These are phyloP conservation scores for Ophiostoma sp. DNA, from an alignment of 2,329 filamentous ascomycete species.

Conservation along the genomic window DNA sequence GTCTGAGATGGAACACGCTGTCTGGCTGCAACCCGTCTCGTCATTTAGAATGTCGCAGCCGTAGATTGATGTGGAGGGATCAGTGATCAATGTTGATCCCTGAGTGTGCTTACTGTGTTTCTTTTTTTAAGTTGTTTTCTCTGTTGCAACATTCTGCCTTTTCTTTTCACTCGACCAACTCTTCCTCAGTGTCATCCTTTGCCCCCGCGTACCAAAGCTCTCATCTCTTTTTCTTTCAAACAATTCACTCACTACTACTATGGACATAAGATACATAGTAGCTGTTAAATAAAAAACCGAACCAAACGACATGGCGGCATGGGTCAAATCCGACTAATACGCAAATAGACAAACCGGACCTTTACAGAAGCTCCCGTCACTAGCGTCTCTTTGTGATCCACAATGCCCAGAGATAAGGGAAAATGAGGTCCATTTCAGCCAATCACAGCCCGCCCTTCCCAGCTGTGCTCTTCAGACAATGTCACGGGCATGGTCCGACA, in stretches of 20 bases:
- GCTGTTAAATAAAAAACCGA: background rate
- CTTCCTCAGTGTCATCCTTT: no score
- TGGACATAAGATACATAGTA: no score
- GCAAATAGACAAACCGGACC: background rate
- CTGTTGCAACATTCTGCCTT: no score
- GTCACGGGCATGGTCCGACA: constrained; percentile 2
- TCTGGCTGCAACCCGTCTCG: constrained; percentile 7
- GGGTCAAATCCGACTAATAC: background rate
- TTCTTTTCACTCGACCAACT: no score
- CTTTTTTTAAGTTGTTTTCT: background rate
- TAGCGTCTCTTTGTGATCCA: constrained; percentile 18
- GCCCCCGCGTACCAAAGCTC: no score
- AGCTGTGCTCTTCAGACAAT: background rate
- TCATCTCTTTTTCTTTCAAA: no score
- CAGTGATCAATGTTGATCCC: background rate
- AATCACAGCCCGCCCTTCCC: background rate
- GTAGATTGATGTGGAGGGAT: background rate
- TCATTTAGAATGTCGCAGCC: constrained; percentile 11
- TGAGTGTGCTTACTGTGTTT: background rate
- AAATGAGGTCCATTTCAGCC: constrained; percentile 8
- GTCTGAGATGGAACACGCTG: background rate
- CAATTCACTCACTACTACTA: no score
- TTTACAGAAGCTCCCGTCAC: constrained; percentile 14
- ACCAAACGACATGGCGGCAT: background rate
- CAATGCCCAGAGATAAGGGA: constrained; percentile 28